These are phyloP conservation scores for Plasmopara muralis DNA, from an alignment of 352 stramenopile genomes.

Conservation along the genomic window DNA sequence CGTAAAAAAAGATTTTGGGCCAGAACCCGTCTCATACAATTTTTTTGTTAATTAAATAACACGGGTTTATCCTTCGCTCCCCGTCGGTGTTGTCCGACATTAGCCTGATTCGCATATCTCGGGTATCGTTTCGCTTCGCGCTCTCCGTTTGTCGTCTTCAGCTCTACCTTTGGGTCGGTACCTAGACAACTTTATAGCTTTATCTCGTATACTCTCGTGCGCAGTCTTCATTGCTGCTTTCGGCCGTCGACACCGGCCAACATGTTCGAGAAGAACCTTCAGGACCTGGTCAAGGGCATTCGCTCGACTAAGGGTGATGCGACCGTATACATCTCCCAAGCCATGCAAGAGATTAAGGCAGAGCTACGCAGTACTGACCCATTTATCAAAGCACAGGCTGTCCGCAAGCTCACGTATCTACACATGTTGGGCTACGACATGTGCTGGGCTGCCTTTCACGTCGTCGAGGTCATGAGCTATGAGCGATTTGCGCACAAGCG, in stretches of 20 bases:
- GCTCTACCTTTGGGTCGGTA: background rate
- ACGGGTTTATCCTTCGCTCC: constrained; percentile 17
- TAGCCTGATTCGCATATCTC: constrained; percentile 20
- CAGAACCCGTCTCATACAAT: constrained; percentile 22
- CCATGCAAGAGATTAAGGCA: constrained; percentile 96
- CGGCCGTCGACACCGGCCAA: background rate
- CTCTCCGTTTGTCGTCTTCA: background rate
- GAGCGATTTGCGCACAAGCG: constrained; percentile 95
- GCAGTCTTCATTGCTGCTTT: background rate
- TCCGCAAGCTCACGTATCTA: constrained; percentile 96
- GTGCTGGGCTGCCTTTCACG: constrained; percentile 95
- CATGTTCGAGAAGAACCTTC: constrained; percentile 99
- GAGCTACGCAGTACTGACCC: constrained; percentile 95
- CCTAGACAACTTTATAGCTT: background rate
- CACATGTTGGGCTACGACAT: constrained; percentile 99
- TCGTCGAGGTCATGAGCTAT: constrained; percentile 98
- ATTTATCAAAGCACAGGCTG: constrained; percentile 95
- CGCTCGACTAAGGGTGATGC: constrained; percentile 94
- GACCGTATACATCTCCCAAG: constrained; percentile 94
- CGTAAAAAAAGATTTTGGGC: constrained; percentile 19
- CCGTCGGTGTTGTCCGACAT: constrained; percentile 11
- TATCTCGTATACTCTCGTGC: background rate
- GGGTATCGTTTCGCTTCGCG: background rate
- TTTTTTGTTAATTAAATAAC: constrained; percentile 1
- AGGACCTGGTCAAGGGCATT: constrained; percentile 99